Evolutionary conservation across 2,329 filamentous ascomycete species (phyloP), one percentile per base, ranked within the genome.

Genomic region (Magnaporthiopsis incrustans): DNA sequence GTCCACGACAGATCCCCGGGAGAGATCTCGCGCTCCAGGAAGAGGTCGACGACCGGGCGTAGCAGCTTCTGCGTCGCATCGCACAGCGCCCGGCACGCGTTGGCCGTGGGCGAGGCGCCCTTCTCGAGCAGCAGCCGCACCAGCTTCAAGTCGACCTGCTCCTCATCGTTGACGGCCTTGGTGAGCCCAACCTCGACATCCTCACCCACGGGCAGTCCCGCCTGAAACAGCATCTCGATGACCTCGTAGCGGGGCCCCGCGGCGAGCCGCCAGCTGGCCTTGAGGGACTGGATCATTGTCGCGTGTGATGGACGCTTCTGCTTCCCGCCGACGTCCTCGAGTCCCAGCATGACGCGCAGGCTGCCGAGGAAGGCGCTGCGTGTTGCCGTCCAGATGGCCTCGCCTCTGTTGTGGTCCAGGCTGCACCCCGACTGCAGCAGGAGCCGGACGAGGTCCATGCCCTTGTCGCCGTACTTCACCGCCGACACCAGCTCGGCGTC

Each of bases 351-450:
- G 63, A 85, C 70, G 69, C 81, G 77, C 11, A 86, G 72, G 35
- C 76, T 83, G 0, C 74, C 75, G 56, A 84, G 71, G 65, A 80
- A 81, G 0, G 81, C 82, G 65, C 80, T 82, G 50, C 79, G 76
- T 1, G 81, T 80, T 1, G 83, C 82, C 14, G 82, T 80, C 67
- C 83, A 81, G 4, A 87, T 77, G 5, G 82, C 80, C 63, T 85
- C 82, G 1, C 84, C 84, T 12, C 78, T 76, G 26, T 81, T 81
- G 69, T 81, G 81, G 68, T 87, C 81, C 0, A 82, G 79, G 63
- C 82, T 81, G 3, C 84, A 85, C 0, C 84, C 84, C 38, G 80
- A 77, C 1, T 71, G 67, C 10, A 87, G 73, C 25, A 88, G 69
- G 12, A 85, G 77, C 33, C 73, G 74, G 38, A 87, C 76, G 18